Conservation (phyloP, 2,329 filamentous ascomycete genomes). For the Xylaria digitata region DNA sequence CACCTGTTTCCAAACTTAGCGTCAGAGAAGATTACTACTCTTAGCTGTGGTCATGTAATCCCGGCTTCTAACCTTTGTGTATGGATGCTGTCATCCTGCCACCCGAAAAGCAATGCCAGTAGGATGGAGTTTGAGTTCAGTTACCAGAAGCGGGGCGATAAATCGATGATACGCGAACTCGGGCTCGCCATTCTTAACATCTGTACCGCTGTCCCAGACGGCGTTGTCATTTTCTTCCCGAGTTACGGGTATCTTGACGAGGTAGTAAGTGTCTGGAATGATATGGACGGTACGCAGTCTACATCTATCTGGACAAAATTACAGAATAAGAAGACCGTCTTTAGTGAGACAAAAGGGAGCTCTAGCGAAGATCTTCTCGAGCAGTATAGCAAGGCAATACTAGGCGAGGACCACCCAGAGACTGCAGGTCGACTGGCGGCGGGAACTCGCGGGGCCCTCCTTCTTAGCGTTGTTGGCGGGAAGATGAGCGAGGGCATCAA, state of each 20-base stretch:
- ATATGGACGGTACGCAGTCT: constrained; percentile 47
- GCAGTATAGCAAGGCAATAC: constrained; percentile 77
- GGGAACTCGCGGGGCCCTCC: constrained; percentile 71
- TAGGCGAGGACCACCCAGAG: constrained; percentile 54
- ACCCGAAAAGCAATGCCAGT: constrained; percentile 46
- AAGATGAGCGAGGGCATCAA: constrained; percentile 98
- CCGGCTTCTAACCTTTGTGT: constrained; percentile 84
- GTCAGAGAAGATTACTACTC: constrained; percentile 73
- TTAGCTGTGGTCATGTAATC: constrained; percentile 96
- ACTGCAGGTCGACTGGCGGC: background rate
- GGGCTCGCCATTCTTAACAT: constrained; percentile 78
- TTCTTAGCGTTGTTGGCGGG: constrained; percentile 92
- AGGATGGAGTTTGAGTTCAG: constrained; percentile 80
- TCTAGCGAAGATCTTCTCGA: constrained; percentile 77
- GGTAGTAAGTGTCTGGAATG: constrained; percentile 73
- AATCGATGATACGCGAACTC: constrained; percentile 76
- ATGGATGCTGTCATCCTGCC: constrained; percentile 69
- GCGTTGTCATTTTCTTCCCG: constrained; percentile 94
- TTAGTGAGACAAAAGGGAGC: constrained; percentile 66
- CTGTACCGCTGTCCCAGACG: constrained; percentile 81
- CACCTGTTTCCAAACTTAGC: constrained; percentile 85
- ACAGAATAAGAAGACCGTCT: constrained; percentile 68
- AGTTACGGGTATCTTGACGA: constrained; percentile 91
- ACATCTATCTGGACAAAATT: constrained; percentile 70
- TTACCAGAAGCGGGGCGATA: constrained; percentile 79